Base-by-base conservation (phyloP, 208 protist genomes). In the Leptomonas seymouri region DNA sequence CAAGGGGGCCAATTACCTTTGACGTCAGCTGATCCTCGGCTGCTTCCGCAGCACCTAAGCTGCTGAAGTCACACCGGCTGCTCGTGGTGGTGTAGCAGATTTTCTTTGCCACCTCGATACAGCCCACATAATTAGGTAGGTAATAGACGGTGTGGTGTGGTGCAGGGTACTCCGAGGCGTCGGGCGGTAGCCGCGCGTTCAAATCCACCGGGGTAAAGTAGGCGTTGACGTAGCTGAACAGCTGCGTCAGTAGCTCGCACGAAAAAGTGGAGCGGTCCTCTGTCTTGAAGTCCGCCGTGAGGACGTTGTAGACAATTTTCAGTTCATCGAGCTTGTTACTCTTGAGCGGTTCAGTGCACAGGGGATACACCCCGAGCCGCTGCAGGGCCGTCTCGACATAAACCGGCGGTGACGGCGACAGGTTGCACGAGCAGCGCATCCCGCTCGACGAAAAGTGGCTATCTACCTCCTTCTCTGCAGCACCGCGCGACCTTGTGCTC, bases 161-260 rank as follows among this genome's bases (percentile, higher is more conserved):
- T 7, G 62, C 6, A 8, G 53, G 23, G 14, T 21, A 34, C 25
- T 41, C 61, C 18, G 23, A 3, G 15, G 59, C 44, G 8, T 64
- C 53, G 18, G 36, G 55, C 44, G 48, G 39, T 54, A 50, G 34
- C 3, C 42, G 36, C 25, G 63, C 51, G 45, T 56, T 48, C 48
- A 85, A 34, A 23, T 86, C 51, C 30, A 86, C 68, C 20, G 70
- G 56, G 20, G 78, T 74, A 30, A 84, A 83, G 63, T 89, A 93
- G 11, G 72, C 70, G 7, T 64, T 67, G 15, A 89, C 76, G 61
- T 93, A 93, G 39, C 74, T 72, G 63, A 86, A 93, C 20, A 93
- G 53, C 31, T 67, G 69, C 28, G 76, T 60, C 16, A 93, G 78
- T 3, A 93, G 70, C 18, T 81, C 70, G 41, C 67, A 61, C 49